Evolutionary conservation across 208 protist species (phyloP), one percentile per base, ranked within the genome.

Genomic region (Polymyxa betae): DNA sequence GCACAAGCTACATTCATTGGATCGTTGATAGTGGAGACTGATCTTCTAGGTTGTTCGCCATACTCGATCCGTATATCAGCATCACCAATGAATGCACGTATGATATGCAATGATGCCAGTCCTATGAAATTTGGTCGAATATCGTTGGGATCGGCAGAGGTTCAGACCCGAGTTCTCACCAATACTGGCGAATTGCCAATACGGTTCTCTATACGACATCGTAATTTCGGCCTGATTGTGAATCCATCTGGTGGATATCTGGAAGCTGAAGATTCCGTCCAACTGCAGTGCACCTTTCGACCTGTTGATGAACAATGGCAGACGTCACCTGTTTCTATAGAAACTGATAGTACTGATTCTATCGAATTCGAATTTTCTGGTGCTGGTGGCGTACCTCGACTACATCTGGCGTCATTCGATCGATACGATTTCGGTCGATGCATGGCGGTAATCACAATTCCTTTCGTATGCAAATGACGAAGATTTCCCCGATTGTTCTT

Each of bases 371-470:
- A 5, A n/a, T 82, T 82, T n/a, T 20, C 5, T n/a, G 72, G 72
- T n/a, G 72, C 72, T n/a, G 72, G 72, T 35, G 72, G 72, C 72
- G 72, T 82, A 20, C 72, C 72, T 35, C 5, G 35, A n/a, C 40
- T 82, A 43, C 72, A 82, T 43, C n/a, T 82, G 10, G 72, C 72
- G 72, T 82, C 72, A n/a, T 82, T 82, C 40, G 72, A 82, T 16
- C 72, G 72, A 43, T 82, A 38, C n/a, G 72, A 82, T 43, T 82
- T 82, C 40, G 72, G 72, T 35, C 72, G 72, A 35, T 82, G 72
- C n/a, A 82, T 82, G 72, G 72, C 72, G 72, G 72, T 82, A 82
- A 5, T 5, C 12, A 40, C 16, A 82, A 43, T n/a, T 5, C 72
- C 49, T 5, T 35, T 82, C 72, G 72, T 35, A 5, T 12, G 40